A percentile compares a stretch with the other conserved stretches of the same genome.
Conservation (phyloP, 768 basidiomycete genomes). For the Leccinum boreale region DNA sequence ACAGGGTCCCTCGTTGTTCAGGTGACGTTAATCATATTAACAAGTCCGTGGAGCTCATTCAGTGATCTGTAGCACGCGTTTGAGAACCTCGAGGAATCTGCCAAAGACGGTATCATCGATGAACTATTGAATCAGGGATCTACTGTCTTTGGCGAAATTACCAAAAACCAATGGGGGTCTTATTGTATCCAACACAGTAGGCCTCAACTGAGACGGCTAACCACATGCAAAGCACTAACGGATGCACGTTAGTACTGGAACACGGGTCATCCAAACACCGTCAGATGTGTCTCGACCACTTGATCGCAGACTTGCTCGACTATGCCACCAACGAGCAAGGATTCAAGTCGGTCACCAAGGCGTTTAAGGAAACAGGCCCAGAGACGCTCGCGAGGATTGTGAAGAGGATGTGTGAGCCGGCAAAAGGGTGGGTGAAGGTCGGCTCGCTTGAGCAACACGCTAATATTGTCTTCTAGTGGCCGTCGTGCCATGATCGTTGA, state of each 20-base stretch:
- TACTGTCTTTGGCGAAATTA: slow-evolving; percentile 66
- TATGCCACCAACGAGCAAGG: slow-evolving; percentile 83
- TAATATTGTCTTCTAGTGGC: slow-evolving; percentile 39
- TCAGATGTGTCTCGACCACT: slow-evolving; percentile 72
- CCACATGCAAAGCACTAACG: slow-evolving; percentile 3
- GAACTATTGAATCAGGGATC: slow-evolving; percentile 76
- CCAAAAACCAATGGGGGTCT: slow-evolving; percentile 87
- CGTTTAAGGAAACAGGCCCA: slow-evolving; percentile 79
- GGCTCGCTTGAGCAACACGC: not conserved
- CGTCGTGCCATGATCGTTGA: slow-evolving; percentile 86
- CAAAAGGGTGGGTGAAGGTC: slow-evolving; percentile 55
- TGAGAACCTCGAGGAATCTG: slow-evolving; percentile 79
- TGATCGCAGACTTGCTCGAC: slow-evolving; percentile 72
- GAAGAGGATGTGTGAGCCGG: slow-evolving; percentile 81
- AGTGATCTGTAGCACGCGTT: slow-evolving; percentile 62
- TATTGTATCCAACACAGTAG: slow-evolving; percentile 84
- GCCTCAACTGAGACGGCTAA: slow-evolving; percentile 26
- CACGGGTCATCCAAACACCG: slow-evolving; percentile 78
- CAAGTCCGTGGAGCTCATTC: slow-evolving; percentile 3
- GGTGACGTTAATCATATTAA: slow-evolving; percentile 37
- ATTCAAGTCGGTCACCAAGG: slow-evolving; percentile 83
- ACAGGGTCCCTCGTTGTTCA: slow-evolving; percentile 87
- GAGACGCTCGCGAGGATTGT: slow-evolving; percentile 73
- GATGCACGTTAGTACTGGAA: slow-evolving; percentile 58
- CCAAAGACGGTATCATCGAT: slow-evolving; percentile 82